Base-by-base conservation (phyloP, 2,329 filamentous ascomycete species). In the Fonsecaea pedrosoi region DNA sequence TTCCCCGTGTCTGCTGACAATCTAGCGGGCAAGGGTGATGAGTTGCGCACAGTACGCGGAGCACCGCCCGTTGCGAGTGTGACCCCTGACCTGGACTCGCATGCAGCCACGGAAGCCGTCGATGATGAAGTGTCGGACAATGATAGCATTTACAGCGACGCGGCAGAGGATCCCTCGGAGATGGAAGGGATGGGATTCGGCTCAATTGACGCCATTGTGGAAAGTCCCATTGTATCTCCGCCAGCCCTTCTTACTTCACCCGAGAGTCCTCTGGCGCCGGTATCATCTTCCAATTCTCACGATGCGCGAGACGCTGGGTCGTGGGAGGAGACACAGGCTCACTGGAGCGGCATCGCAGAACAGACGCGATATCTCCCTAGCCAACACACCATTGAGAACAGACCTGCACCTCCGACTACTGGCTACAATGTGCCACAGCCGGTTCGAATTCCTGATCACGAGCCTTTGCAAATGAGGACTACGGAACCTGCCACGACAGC, bases 131-230 rank as follows among this genome's bases (percentile, higher is more conserved):
- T 64, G 10, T 70, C 69, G 9, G 71, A 73, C 56, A 67, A 67
- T 45, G 79, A 81, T 37, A 84, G 82, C 72, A 73, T 83, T 59
- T 84, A 84, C 68, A 84, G 81, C 58, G 75, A 77, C 68, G 75
- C 75, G 42, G 74, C 73, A 54, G 75, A 77, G 65, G 74, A 76
- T 56, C 65, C 73, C 8, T 70, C 72, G 21, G 75, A 76, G 54
- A 64, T 73, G 50, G 75, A 76, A 50, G 78, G 78, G 1, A 78
- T 82, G 71, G 79, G 79, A 0, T 83, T 82, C 73, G 82, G 81
- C 9, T 83, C 82, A 8, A 83, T 84, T 66, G 81, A 83, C 73
- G 82, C 82, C 12, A 82, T 84, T 68, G 77, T 82, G 8, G 78
- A 78, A 62, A 78, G 77, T 58, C 77, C 76, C 21, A 60, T 71